Base-by-base conservation (phyloP, 371 early-diverging fungal genomes). In the Mucor plumbeus region DNA sequence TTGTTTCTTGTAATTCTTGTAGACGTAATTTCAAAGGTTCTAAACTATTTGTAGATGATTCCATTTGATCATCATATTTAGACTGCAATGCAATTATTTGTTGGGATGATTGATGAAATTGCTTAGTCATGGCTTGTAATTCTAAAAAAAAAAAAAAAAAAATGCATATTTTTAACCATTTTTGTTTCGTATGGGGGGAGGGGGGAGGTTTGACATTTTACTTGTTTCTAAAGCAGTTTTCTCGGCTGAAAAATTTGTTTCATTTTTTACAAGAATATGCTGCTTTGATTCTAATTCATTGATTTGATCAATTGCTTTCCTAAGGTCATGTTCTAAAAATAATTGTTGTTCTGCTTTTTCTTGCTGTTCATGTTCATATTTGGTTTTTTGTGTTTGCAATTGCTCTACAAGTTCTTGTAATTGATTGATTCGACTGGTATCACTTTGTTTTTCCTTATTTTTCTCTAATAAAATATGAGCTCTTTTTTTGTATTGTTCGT, bases 401-500 rank as follows among this genome's bases (percentile, higher is more conserved):
- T 73, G 73, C 19, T 70, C 65, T 0, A 84, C 69, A 11, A 78
- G 73, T 9, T 65, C 70, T 48, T 84, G 76, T 44, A 88, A 68
- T 19, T 78, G 78, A 17, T 73, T 70, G 8, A 80, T 54, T 63
- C 76, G 74, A 10, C 40, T 59, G 19, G 63, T 56, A 57, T 81
- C 79, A 31, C 47, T 47, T n/a, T 73, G 66, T 10, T 69, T 38
- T 40, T 64, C 58, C 8, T 74, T 76, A 53, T 79, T 86, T 63
- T 86, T 78, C 43, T 87, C 77, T 5, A 89, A 65, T 35, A 89
- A 63, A n/a, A 77, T 64, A 39, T 78, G 77, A 7, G 89, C 89
- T 10, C 89, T 76, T 60, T 84, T 82, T 64, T 87, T 87, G 63
- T 89, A 89, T 61, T 86, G 87, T n/a, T 83, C 83, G 72, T 81